phyloP scores from a whole-genome alignment of 352 stramenopile genomes.

The Globisporangium abappressorium region DNA sequence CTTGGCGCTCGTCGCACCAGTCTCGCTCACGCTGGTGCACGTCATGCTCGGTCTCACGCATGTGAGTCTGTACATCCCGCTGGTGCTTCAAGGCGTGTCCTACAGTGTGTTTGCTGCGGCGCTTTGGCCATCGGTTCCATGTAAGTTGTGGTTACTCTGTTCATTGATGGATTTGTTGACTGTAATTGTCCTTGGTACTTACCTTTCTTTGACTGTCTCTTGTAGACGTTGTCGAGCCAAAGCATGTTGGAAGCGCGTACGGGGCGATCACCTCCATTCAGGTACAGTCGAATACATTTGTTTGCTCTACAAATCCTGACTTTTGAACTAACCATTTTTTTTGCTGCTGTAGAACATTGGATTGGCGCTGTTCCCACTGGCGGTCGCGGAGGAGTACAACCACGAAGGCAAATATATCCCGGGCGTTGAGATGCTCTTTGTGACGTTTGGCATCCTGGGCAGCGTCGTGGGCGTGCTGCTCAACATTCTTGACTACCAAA shows the following conservation, averaged over 20 bases:
- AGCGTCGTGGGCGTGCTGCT: constrained; percentile 67
- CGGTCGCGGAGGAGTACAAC: constrained; percentile 74
- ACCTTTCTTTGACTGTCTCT: background rate
- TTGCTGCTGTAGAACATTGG: constrained; percentile 67
- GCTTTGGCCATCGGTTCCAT: constrained; percentile 90
- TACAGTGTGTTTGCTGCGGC: constrained; percentile 92
- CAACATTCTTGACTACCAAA: constrained; percentile 79
- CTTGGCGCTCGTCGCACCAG: constrained; percentile 75
- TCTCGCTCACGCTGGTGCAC: constrained; percentile 87
- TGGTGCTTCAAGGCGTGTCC: constrained; percentile 89
- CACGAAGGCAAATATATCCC: constrained; percentile 73
- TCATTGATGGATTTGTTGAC: no score
- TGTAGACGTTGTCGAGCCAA: constrained; percentile 81
- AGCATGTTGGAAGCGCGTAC: constrained; percentile 90
- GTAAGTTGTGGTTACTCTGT: constrained; percentile 19
- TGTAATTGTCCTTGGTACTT: background rate
- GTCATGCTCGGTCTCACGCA: constrained; percentile 76
- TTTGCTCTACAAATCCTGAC: background rate
- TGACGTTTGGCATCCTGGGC: constrained; percentile 70
- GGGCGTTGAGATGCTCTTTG: constrained; percentile 78
- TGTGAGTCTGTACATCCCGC: constrained; percentile 74
- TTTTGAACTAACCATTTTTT: background rate
- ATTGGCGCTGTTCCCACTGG: constrained; percentile 71
- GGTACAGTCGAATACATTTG: constrained; percentile 21
- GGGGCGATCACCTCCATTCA: constrained; percentile 93